phyloP scores from a whole-genome alignment of 2,329 filamentous ascomycete genomes.

The Nectriaceae sp. region DNA sequence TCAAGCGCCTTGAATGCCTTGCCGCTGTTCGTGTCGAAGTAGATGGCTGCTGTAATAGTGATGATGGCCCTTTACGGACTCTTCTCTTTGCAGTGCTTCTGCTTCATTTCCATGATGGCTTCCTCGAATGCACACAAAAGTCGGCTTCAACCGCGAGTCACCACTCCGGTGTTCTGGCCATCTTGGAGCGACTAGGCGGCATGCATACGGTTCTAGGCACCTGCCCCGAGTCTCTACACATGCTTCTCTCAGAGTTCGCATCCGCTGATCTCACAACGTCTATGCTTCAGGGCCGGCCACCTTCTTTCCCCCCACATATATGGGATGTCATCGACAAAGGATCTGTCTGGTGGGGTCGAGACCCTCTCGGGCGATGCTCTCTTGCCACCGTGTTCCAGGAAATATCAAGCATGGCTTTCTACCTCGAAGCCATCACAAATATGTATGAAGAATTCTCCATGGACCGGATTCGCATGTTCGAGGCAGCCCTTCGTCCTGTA shows the following conservation, averaged over 20 bases:
- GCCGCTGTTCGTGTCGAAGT: conserved; percentile 35
- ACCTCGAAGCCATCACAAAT: conserved; percentile 21
- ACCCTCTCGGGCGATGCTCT: conserved; percentile 36
- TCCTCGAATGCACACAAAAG: conserved; percentile 34
- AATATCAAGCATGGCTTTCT: conserved; percentile 32
- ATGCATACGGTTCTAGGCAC: conserved; percentile 24
- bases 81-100: conserved; percentile 43
- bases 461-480: conserved; percentile 29
- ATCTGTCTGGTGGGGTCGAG: conserved; percentile 45
- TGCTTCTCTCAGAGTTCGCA: conserved; percentile 46
- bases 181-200: conserved; percentile 34
- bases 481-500: conserved; percentile 26
- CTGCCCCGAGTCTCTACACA: conserved; percentile 32
- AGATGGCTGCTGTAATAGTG: conserved; percentile 32
- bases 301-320: conserved; percentile 38
- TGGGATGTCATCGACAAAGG: conserved; percentile 42
- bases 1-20: conserved; percentile 32
- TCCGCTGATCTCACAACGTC: conserved; percentile 45
- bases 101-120: conserved; percentile 44
- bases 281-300: conserved; percentile 38
- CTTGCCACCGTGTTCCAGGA: conserved; percentile 37
- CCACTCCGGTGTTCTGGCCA: conserved; percentile 38
- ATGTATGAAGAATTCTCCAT: conserved; percentile 29
- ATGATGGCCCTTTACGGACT: conserved; percentile 33
- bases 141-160: conserved; percentile 37